Evolutionary conservation across 2,329 filamentous ascomycete genomes (phyloP).

Genomic region (Akanthomyces muscarius): DNA sequence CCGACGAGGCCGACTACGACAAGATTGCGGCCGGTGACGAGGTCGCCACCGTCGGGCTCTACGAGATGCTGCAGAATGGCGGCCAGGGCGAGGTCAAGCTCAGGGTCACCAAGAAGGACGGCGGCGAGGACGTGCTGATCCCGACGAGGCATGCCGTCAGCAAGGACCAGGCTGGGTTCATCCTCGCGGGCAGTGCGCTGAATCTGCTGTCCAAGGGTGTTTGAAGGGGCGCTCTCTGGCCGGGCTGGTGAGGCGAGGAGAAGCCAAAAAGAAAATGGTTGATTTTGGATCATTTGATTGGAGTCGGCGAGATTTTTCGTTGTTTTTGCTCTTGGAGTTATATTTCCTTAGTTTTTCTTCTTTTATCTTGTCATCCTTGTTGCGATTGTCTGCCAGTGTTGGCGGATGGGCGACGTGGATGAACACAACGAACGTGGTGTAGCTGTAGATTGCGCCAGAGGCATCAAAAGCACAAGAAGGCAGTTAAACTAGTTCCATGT

Average conservation of each 20-base stretch:
- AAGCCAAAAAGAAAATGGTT: not conserved
- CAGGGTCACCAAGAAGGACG: slow-evolving; percentile 53
- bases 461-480: no score
- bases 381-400: no score
- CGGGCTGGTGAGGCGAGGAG: no score
- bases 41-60: slow-evolving; percentile 76
- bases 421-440: no score
- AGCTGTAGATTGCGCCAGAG: no score
- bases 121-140: slow-evolving; percentile 64
- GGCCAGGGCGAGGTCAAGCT: slow-evolving; percentile 76
- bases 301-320: not conserved
- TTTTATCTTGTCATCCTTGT: no score
- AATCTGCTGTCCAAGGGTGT: slow-evolving; percentile 73
- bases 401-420: no score
- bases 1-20: slow-evolving; percentile 83
- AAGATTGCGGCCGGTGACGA: slow-evolving; percentile 76
- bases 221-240: slow-evolving; percentile 17
- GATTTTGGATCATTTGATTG: not conserved
- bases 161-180: slow-evolving; percentile 85
- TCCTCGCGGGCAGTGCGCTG: slow-evolving; percentile 88
- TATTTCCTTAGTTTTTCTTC: not conserved
- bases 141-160: slow-evolving; percentile 84
- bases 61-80: slow-evolving; percentile 72
- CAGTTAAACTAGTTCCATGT: no score
- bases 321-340: not conserved